A percentile compares a stretch with the other conserved stretches of the same genome.
Conservation (phyloP, 495 filamentous ascomycete genomes). For the Podospora sp. region DNA sequence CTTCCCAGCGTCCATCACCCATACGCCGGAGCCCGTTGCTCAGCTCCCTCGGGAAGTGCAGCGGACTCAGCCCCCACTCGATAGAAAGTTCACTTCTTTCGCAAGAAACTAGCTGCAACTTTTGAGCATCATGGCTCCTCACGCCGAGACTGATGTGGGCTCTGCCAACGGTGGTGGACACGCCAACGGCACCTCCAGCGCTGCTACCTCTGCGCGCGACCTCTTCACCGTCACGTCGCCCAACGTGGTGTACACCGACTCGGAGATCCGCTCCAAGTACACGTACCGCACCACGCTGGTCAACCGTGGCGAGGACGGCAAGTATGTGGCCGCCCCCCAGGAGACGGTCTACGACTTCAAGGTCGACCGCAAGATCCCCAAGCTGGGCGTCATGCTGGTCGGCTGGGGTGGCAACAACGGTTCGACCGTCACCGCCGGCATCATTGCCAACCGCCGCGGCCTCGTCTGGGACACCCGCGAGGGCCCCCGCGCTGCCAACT, state of each 20-base stretch:
- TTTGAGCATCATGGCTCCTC: conserved; percentile 75
- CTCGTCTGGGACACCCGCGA: conserved; percentile 93
- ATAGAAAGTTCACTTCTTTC: conserved; percentile 50
- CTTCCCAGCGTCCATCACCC: conserved; percentile 82
- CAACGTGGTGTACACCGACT: conserved; percentile 87
- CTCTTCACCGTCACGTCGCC: conserved; percentile 88
- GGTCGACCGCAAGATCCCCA: conserved; percentile 89
- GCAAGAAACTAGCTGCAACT: conserved; percentile 25
- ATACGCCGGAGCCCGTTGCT: conserved; percentile 95
- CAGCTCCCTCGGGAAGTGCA: conserved; percentile 83
- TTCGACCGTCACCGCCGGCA: conserved; percentile 94
- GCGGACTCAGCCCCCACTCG: conserved; percentile 70
- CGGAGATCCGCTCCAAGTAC: conserved; percentile 90
- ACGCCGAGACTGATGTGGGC: conserved; percentile 76
- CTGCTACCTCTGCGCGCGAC: conserved; percentile 46
- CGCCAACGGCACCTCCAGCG: conserved; percentile 25
- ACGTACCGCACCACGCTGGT: conserved; percentile 93
- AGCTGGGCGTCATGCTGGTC: conserved; percentile 95
- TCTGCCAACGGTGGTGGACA: conserved; percentile 58
- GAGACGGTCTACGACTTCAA: conserved; percentile 96
- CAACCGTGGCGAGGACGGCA: conserved; percentile 69
- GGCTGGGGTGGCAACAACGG: conserved; percentile 99
- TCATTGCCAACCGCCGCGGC: conserved; percentile 88
- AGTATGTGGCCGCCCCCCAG: conserved; percentile 81
- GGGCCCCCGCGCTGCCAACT: conserved; percentile 82